Percentiles rank a stretch among this genome's conserved stretches.
Evolutionary conservation across 371 early-diverging fungal species (phyloP).

Genomic region (Blakeslea trispora): DNA sequence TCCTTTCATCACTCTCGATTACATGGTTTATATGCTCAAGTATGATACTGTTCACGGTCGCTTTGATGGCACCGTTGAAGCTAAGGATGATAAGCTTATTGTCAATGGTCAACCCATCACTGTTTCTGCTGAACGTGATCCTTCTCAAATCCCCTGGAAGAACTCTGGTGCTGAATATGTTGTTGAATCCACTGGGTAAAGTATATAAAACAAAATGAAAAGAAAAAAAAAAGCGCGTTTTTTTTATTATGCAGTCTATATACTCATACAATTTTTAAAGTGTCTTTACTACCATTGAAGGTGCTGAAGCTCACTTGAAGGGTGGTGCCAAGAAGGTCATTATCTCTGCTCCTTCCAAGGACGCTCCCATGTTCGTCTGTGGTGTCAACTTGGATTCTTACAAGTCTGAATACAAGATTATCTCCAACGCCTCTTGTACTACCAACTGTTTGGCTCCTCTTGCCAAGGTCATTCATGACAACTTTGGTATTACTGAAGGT

Average conservation of each 20-base stretch:
- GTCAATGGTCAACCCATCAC: slow-evolving; percentile 62
- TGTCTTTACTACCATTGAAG: slow-evolving; percentile 93
- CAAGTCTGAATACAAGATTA: slow-evolving; percentile 77
- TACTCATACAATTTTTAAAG: slow-evolving; percentile 34
- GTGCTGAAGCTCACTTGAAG: slow-evolving; percentile 87
- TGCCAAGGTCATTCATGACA: slow-evolving; percentile 97
- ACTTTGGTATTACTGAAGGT: slow-evolving; percentile 86
- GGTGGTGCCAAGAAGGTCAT: slow-evolving; percentile 98
- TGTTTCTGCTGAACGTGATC: slow-evolving; percentile 39
- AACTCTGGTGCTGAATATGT: slow-evolving; percentile 90
- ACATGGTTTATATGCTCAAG: slow-evolving; percentile 97
- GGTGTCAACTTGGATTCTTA: slow-evolving; percentile 97
- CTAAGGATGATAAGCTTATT: slow-evolving; percentile 82
- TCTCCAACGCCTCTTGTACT: slow-evolving; percentile 99
- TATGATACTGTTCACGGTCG: slow-evolving; percentile 99
- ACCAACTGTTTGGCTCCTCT: slow-evolving; percentile 99
- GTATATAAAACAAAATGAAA: no score
- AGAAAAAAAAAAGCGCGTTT: no score
- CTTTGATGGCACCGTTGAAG: slow-evolving; percentile 77
- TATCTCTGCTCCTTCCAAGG: slow-evolving; percentile 97
- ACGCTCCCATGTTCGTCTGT: slow-evolving; percentile 89
- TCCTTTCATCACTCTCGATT: slow-evolving; percentile 95
- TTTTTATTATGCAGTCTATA: not conserved
- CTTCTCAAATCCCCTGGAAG: slow-evolving; percentile 94
- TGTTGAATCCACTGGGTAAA: slow-evolving; percentile 92